These are phyloP conservation scores for Tephrocybe sp. DNA, from an alignment of 768 basidiomycete species.

Conservation along the genomic window DNA sequence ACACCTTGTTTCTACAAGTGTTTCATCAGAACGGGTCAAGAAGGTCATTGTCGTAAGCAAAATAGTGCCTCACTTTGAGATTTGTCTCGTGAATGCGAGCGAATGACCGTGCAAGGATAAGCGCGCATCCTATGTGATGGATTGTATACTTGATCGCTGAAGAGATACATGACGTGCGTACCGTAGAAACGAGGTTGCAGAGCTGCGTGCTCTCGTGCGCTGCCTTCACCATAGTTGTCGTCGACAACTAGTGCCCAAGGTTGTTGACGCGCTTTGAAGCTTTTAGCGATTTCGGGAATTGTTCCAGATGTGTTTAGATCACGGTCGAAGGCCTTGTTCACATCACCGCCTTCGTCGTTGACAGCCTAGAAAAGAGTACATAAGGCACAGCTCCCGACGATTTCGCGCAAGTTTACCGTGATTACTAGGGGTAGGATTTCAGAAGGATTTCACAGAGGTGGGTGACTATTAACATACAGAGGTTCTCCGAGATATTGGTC, in stretches of 20 bases:
- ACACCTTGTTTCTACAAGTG: constrained; percentile 91
- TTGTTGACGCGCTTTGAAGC: constrained; percentile 76
- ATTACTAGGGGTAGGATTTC: constrained; percentile 56
- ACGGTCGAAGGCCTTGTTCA: constrained; percentile 89
- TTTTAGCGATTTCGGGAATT: constrained; percentile 90
- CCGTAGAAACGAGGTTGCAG: constrained; percentile 95
- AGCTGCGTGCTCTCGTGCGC: constrained; percentile 96
- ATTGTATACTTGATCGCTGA: constrained; percentile 3
- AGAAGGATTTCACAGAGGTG: constrained; percentile 1
- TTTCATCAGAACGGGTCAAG: constrained; percentile 9
- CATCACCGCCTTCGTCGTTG: constrained; percentile 92
- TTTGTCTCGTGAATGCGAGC: constrained; percentile 99
- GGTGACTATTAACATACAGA: constrained; percentile 53
- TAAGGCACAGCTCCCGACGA: neutral
- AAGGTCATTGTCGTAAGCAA: neutral
- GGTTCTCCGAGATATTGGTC: constrained; percentile 94
- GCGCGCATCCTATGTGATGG: constrained; percentile 66
- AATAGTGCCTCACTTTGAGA: constrained; percentile 62
- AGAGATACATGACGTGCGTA: constrained; percentile 24
- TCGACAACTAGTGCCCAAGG: constrained; percentile 95
- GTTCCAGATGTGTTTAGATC: constrained; percentile 66
- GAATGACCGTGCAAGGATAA: constrained; percentile 92
- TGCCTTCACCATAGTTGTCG: constrained; percentile 98
- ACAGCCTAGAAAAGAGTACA: constrained; percentile 53
- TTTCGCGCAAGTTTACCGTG: constrained; percentile 49